Evolutionary conservation across 208 protist species (phyloP).

Genomic region (Acanthamoeba royreba): DNA sequence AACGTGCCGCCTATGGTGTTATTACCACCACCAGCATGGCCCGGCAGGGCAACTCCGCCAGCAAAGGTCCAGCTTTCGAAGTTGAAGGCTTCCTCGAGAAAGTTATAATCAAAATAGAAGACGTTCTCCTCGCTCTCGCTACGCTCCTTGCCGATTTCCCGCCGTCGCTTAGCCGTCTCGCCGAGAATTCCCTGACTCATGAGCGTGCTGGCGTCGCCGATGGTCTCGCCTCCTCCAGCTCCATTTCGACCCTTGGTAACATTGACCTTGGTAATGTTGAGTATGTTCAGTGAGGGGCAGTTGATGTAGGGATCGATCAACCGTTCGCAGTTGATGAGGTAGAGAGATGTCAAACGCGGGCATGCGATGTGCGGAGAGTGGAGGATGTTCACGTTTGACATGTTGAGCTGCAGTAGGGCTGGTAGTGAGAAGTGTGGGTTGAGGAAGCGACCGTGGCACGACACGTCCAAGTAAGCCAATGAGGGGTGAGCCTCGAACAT

Average conservation of each 20-base stretch:
- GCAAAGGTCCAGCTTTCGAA: background rate
- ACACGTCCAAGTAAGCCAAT: background rate
- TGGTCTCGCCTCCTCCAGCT: background rate
- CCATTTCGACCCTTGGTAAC: background rate
- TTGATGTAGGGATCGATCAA: background rate
- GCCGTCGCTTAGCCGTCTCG: background rate
- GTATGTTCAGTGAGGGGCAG: background rate
- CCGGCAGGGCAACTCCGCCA: no score
- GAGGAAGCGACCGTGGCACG: background rate
- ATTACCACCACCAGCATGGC: no score
- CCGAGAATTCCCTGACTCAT: background rate
- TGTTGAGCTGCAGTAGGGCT: background rate
- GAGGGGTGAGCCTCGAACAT: background rate
- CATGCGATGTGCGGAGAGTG: background rate
- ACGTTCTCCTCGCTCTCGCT: background rate
- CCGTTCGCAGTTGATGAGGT: constrained; percentile 6
- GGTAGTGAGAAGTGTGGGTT: background rate
- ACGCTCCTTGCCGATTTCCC: background rate
- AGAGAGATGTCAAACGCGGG: background rate
- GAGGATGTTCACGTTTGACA: constrained; percentile 1
- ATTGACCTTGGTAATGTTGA: background rate
- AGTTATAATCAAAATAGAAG: background rate
- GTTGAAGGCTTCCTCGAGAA: background rate
- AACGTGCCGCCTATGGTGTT: background rate
- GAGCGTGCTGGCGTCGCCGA: background rate